Base-by-base conservation (phyloP, 805 yeast species). In the Naumovozyma castellii region DNA sequence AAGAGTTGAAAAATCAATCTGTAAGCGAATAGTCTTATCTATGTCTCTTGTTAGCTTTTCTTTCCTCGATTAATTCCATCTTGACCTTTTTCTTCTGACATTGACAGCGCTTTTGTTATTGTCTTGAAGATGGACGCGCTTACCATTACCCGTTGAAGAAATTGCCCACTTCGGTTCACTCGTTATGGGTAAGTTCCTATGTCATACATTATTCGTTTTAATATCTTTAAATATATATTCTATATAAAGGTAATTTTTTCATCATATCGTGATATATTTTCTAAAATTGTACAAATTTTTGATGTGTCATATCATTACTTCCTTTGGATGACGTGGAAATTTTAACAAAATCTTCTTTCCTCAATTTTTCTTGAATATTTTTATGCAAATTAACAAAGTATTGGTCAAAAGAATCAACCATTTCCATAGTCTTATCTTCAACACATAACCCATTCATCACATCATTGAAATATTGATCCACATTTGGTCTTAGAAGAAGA, bases 301-400 rank as follows among this genome's bases (percentile, higher is more conserved):
- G 65, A 35, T 57, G 57, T 36, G 56, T 44, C 10, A 41, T 50
- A 14, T 61, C 62, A 37, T 58, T 59, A 9, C 39, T 46, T 16
- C 47, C 43, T 6, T 43, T 38, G 22, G 43, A 38, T 9, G 51
- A 20, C n/a, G 45, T 40, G 29, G 47, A 28, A 3, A 53, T 42
- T 34, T 59, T 61, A 4, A 57, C 44, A 40, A 43, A 60, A 32
- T 60, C 61, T 14, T 73, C 77, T 35, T 67, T 69, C 14, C 73
- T 77, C 16, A 75, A 46, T 44, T 70, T 75, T 13, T 66, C 73
- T 37, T 67, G 70, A 22, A 83, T 75, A 6, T 71, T 69, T 40
- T 74, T 76, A 58, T 90, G 96, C 39, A 88, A 63, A 30, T 71
- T 71, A 5, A 76, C 64, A 46, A 90, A 65, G 49, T 75, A 86